Evolutionary conservation across 352 stramenopile species (phyloP).

Genomic region (Elongisporangium prolatum): DNA sequence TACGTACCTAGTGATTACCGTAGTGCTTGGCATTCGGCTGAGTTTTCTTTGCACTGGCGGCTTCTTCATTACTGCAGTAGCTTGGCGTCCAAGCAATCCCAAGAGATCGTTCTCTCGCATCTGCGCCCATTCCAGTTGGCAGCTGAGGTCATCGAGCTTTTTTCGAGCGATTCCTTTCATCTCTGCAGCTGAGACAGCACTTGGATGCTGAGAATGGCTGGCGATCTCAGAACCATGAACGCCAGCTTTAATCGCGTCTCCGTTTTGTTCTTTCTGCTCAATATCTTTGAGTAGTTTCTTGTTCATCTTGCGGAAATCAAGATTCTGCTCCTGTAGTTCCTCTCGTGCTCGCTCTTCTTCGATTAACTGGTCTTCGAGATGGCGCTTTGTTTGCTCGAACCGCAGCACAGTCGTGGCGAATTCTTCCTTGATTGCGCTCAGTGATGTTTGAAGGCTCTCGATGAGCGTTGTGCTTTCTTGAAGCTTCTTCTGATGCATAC

Average conservation of each 20-base stretch:
- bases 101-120: constrained; percentile 75
- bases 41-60: constrained; percentile 33
- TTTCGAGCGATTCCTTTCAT: constrained; percentile 40
- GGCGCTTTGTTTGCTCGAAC: constrained; percentile 66
- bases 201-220: not conserved
- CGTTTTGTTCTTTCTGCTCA: constrained; percentile 34
- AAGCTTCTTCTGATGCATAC: constrained; percentile 27
- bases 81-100: constrained; percentile 20
- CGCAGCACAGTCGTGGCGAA: constrained; percentile 43
- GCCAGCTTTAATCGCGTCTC: constrained; percentile 1
- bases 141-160: constrained; percentile 36
- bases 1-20: constrained; percentile 40
- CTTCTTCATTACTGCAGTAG: constrained; percentile 9
- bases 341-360: constrained; percentile 67
- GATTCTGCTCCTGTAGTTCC: constrained; percentile 69
- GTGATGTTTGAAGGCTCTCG: constrained; percentile 48
- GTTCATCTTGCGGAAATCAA: constrained; percentile 70
- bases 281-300: constrained; percentile 62
- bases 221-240: not conserved
- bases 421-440: constrained; percentile 62
- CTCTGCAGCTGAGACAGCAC: constrained; percentile 12
- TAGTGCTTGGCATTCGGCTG: constrained; percentile 65
- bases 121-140: constrained; percentile 44
- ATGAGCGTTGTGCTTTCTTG: constrained; percentile 44
- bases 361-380: constrained; percentile 73